phyloP scores from a whole-genome alignment of 305 asterid species.

The Ilex paraguariensis region DNA sequence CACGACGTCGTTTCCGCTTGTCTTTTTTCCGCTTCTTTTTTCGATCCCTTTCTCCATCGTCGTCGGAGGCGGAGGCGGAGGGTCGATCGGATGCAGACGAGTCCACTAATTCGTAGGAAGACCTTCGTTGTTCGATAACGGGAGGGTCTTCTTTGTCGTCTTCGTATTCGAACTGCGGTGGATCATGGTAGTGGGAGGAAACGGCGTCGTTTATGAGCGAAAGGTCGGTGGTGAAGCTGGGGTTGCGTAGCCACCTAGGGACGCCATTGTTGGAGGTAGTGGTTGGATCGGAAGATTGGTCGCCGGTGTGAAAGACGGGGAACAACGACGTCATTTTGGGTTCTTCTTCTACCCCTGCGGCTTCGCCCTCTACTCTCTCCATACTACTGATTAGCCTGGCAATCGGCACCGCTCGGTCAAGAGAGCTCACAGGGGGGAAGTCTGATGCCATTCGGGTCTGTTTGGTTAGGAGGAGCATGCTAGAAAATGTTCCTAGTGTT shows the following conservation, averaged over 20 bases:
- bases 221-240: conserved; percentile 75
- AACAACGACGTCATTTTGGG: conserved; percentile 37
- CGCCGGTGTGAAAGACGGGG: conserved; percentile 27
- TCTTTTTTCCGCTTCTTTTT: conserved; percentile 44
- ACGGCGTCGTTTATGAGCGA: conserved; percentile 69
- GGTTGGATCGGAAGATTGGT: conserved; percentile 20
- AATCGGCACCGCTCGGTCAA: too few species aligned
- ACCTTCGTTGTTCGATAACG: conserved; percentile 16
- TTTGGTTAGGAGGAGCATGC: too few species aligned
- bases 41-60: conserved; percentile 30
- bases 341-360: conserved; percentile 17
- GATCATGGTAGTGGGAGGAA: conserved; percentile 31
- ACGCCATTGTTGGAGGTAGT: conserved; percentile 13
- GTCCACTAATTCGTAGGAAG: conserved; percentile 53
- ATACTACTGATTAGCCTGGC: background rate
- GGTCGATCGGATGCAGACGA: conserved; percentile 56
- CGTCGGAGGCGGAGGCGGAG: conserved; percentile 30
- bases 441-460: too few species aligned
- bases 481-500: too few species aligned
- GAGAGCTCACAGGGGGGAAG: too few species aligned
- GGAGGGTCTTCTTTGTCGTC: conserved; percentile 29
- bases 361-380: background rate
- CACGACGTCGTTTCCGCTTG: conserved; percentile 27
- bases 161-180: conserved; percentile 2
- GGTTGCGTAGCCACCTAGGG: conserved; percentile 67